These are phyloP conservation scores for Hypomyces rosellus DNA, from an alignment of 2,329 filamentous ascomycete species.

Conservation along the genomic window DNA sequence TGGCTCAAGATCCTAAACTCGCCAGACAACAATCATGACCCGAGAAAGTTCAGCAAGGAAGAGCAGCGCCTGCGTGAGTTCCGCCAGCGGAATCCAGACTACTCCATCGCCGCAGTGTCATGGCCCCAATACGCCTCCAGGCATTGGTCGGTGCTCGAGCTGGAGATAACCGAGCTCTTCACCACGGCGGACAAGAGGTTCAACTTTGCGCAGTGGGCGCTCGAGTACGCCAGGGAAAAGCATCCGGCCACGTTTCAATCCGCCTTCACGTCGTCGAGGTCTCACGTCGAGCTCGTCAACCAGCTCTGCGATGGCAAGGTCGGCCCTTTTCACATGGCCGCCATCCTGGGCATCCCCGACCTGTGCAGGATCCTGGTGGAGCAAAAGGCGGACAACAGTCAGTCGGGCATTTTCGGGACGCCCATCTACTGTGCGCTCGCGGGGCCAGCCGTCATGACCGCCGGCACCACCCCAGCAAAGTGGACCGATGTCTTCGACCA, in stretches of 20 bases:
- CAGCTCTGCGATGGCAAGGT: conserved; percentile 22
- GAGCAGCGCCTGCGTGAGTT: conserved; percentile 16
- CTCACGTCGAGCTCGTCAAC: conserved; percentile 24
- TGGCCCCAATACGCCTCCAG: conserved; percentile 23
- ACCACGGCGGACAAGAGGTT: conserved; percentile 14
- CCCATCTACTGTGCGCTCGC: conserved; percentile 30
- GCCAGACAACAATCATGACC: conserved; percentile 9
- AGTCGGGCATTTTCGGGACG: conserved; percentile 20
- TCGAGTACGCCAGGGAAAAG: conserved; percentile 27
- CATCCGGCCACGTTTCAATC: conserved; percentile 19
- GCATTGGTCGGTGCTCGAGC: conserved; percentile 23
- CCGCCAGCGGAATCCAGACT: conserved; percentile 18
- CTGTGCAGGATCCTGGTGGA: conserved; percentile 23
- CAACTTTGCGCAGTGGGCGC: conserved; percentile 31
- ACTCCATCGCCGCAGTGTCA: conserved; percentile 19
- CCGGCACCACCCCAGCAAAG: conserved; percentile 14
- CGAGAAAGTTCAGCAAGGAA: conserved; percentile 22
- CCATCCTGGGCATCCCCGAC: conserved; percentile 25
- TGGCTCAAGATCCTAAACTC: conserved; percentile 7
- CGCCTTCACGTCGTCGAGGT: conserved; percentile 11
- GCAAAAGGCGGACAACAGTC: conserved; percentile 16
- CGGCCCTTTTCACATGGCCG: conserved; percentile 29
- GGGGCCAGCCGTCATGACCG: conserved; percentile 22
- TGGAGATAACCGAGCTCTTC: conserved; percentile 25
- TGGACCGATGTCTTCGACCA: conserved; percentile 17